Conservation (phyloP, 2,329 filamentous ascomycete genomes). For the Seiridium cupressi region DNA sequence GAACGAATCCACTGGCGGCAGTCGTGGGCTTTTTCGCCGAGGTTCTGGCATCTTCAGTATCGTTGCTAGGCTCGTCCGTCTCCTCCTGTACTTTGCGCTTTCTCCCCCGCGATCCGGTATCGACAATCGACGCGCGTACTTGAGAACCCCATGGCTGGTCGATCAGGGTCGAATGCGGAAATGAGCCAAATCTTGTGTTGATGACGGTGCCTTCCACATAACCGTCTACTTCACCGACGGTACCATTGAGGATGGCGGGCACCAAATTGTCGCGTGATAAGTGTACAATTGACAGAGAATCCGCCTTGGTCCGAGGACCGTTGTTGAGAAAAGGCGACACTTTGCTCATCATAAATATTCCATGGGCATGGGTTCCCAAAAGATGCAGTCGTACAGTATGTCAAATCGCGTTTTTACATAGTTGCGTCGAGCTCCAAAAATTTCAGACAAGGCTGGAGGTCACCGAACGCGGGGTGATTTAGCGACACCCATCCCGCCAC, state of each 20-base stretch:
- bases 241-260: conserved; percentile 67
- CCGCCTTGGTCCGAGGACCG: conserved; percentile 56
- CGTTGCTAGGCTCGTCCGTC: conserved; percentile 42
- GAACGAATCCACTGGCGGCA: conserved; percentile 69
- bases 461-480: conserved; percentile 6
- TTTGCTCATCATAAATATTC: conserved; percentile 27
- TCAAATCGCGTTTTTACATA: background rate
- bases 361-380: background rate
- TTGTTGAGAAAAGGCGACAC: conserved; percentile 79
- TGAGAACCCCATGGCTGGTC: conserved; percentile 87
- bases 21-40: conserved; percentile 40
- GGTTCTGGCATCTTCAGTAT: conserved; percentile 19
- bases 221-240: conserved; percentile 63
- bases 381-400: background rate
- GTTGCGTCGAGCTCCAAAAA: conserved; percentile 3
- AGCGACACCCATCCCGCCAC: conserved; percentile 11
- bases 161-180: conserved; percentile 76
- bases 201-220: conserved; percentile 76
- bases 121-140: conserved; percentile 82
- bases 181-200: conserved; percentile 93
- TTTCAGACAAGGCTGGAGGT: conserved; percentile 13
- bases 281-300: conserved; percentile 78
- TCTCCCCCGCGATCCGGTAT: conserved; percentile 84
- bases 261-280: conserved; percentile 84
- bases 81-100: conserved; percentile 58